Percentiles rank a stretch among this genome's conserved stretches.
Evolutionary conservation across 2,329 filamentous ascomycete species (phyloP).

Genomic region (Penicillium fuscoglaucum): DNA sequence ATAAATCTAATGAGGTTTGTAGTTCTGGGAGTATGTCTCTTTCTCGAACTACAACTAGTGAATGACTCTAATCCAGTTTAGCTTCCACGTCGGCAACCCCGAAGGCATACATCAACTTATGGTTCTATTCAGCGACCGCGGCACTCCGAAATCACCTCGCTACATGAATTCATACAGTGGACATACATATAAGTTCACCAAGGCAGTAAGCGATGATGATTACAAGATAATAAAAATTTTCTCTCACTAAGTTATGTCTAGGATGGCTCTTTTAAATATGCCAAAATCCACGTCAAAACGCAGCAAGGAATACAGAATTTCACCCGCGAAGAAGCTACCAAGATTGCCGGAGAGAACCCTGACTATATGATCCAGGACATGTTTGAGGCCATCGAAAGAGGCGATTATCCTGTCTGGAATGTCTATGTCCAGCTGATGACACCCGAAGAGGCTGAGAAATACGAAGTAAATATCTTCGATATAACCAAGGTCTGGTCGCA

Average conservation of each 20-base stretch:
- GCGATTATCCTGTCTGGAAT: conserved; percentile 70
- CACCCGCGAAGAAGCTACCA: conserved; percentile 67
- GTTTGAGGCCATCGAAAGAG: conserved; percentile 68
- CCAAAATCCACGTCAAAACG: conserved; percentile 55
- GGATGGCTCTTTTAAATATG: conserved; percentile 63
- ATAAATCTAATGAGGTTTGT: conserved; percentile 4
- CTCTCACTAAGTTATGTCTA: conserved; percentile 2
- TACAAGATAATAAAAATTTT: neutral
- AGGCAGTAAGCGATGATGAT: conserved; percentile 37
- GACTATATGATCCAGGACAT: conserved; percentile 79
- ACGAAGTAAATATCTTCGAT: conserved; percentile 80
- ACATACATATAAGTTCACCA: conserved; percentile 64
- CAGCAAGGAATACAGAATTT: conserved; percentile 50
- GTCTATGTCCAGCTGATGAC: conserved; percentile 74
- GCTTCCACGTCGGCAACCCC: conserved; percentile 57
- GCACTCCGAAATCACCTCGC: conserved; percentile 61
- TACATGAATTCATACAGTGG: conserved; percentile 65
- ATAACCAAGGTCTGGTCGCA: conserved; percentile 83
- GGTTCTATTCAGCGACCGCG: conserved; percentile 63
- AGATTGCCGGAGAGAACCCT: conserved; percentile 69
- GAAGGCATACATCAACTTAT: conserved; percentile 63
- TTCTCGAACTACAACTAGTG: neutral
- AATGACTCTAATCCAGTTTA: conserved; percentile 5
- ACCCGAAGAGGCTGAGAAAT: conserved; percentile 69
- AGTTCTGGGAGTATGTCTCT: conserved; percentile 33